Percentiles rank a stretch among this genome's conserved stretches.
Evolutionary conservation across 1,284 basidiomycete species (phyloP).

Genomic region (Cutaneotrichosporon dermatis): DNA sequence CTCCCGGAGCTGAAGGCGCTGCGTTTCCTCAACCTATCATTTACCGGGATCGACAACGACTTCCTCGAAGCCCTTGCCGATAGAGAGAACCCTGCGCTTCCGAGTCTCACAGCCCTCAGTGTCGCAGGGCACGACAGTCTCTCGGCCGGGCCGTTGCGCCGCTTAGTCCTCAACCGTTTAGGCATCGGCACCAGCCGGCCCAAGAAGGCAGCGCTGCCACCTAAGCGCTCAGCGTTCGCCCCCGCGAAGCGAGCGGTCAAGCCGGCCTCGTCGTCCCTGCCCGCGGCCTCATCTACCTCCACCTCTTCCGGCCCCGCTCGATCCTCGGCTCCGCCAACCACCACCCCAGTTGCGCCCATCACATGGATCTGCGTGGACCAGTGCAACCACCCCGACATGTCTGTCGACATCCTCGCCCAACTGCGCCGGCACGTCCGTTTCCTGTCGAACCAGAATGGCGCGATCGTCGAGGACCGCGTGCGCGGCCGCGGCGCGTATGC

Average conservation of each 20-base stretch:
- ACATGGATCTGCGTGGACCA: slow-evolving; percentile 37
- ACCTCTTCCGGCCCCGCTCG: no score
- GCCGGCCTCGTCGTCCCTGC: not conserved
- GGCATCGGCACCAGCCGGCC: slow-evolving; percentile 1
- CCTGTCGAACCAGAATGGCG: slow-evolving; percentile 21
- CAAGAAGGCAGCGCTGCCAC: not conserved
- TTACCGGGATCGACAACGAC: slow-evolving; percentile 19
- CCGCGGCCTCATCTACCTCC: not conserved
- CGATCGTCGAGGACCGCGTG: slow-evolving; percentile 24
- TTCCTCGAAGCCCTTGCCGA: slow-evolving; percentile 29
- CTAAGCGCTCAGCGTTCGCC: slow-evolving; percentile 3
- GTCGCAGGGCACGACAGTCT: slow-evolving; percentile 25
- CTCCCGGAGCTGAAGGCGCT: slow-evolving; percentile 17
- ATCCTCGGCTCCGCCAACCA: no score
- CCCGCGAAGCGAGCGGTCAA: not conserved
- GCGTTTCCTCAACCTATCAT: slow-evolving; percentile 31
- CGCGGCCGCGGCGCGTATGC: slow-evolving; percentile 28
- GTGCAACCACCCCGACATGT: slow-evolving; percentile 29
- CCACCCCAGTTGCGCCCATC: slow-evolving; percentile 10
- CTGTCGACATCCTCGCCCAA: slow-evolving; percentile 10
- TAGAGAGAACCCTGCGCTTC: slow-evolving; percentile 19
- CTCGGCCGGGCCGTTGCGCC: slow-evolving; percentile 20
- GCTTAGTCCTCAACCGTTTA: slow-evolving; percentile 20
- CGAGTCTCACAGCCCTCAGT: slow-evolving; percentile 29
- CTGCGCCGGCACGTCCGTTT: slow-evolving; percentile 26